Conservation (phyloP, 305 asterid genomes). For the Coffea humblotiana region DNA sequence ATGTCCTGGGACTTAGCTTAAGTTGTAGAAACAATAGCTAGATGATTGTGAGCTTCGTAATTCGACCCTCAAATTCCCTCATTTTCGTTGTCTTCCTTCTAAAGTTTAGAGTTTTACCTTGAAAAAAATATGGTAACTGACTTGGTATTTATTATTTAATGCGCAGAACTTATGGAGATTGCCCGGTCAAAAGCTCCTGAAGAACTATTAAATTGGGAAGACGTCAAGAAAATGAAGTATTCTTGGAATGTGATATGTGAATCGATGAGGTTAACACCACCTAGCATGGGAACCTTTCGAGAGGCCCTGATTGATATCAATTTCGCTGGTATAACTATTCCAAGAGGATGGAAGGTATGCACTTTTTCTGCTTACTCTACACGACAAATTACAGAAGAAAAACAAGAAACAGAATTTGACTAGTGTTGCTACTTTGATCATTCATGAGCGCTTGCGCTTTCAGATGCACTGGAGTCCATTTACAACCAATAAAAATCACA, state of each 20-base stretch:
- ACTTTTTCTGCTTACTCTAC: not conserved
- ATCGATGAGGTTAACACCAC: not conserved
- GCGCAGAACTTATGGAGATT: not conserved
- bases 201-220: not conserved
- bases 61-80: no score
- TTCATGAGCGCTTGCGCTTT: not conserved
- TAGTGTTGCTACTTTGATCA: not conserved
- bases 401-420: not conserved
- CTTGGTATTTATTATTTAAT: not conserved
- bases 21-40: no score
- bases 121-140: no score
- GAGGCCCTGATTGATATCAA: not conserved
- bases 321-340: not conserved
- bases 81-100: no score
- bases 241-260: not conserved
- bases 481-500: conserved; percentile 53
- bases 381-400: not conserved
- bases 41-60: no score
- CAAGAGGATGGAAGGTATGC: not conserved
- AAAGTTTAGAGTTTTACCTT: no score
- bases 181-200: not conserved
- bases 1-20: no score
- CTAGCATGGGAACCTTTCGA: not conserved
- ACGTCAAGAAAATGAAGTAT: not conserved
- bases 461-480: conserved; percentile 61